Conservation (phyloP, 805 yeast species). For the Saccharomycopsis sp. region DNA sequence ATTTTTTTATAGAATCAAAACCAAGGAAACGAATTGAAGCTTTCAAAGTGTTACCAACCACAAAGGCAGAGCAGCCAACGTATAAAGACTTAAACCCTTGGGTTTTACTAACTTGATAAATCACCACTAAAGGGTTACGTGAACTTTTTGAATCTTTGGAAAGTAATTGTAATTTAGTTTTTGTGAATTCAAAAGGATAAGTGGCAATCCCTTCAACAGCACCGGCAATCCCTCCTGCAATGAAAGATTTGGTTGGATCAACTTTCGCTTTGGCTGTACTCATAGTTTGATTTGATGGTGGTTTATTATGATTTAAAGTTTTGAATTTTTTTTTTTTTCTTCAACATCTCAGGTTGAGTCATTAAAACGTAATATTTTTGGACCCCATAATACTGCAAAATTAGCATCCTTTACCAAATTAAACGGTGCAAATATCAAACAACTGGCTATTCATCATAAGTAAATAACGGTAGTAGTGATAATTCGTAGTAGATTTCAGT, state of each 20-base stretch:
- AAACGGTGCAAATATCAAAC: too few species aligned
- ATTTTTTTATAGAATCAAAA: conserved; percentile 73
- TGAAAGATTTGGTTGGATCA: conserved; percentile 71
- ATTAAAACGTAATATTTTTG: too few species aligned
- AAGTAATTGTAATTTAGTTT: conserved; percentile 80
- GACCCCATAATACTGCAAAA: too few species aligned
- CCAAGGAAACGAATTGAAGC: conserved; percentile 95
- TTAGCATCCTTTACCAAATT: too few species aligned
- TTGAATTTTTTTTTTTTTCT: too few species aligned
- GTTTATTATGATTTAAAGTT: too few species aligned
- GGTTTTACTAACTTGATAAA: conserved; percentile 58
- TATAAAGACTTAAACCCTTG: conserved; percentile 77
- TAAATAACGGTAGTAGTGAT: too few species aligned
- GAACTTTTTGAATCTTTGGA: conserved; percentile 55
- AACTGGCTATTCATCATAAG: too few species aligned
- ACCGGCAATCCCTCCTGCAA: conserved; percentile 96
- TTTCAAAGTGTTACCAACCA: conserved; percentile 90
- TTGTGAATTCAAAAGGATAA: conserved; percentile 95
- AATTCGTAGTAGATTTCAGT: too few species aligned
- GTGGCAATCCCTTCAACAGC: conserved; percentile 90
- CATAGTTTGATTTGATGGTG: too few species aligned
- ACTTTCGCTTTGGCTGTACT: conserved; percentile 25
- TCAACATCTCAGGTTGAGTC: too few species aligned
- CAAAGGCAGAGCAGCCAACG: conserved; percentile 95
- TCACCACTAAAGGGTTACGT: conserved; percentile 75